Conservation (phyloP, 2,329 filamentous ascomycete genomes). For the Teratosphaeria epicoccoides region DNA sequence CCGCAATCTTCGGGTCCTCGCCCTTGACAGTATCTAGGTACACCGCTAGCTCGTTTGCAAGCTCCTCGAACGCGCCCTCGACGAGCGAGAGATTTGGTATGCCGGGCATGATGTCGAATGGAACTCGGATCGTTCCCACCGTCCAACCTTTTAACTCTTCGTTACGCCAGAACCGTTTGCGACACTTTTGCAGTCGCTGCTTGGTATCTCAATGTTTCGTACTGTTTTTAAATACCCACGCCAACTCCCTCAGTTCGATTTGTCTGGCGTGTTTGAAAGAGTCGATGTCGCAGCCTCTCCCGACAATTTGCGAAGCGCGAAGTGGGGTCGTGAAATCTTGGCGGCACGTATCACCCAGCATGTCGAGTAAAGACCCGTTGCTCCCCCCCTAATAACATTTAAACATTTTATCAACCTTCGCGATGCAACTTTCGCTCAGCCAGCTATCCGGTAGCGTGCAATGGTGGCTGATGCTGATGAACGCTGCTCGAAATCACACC, state of each 20-base stretch:
- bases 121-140: not conserved
- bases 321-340: not conserved
- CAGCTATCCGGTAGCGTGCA: too few relatives aligned
- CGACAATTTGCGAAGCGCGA: not conserved
- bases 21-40: slow-evolving; percentile 75
- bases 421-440: too few relatives aligned
- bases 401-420: not conserved
- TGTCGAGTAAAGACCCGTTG: too few relatives aligned
- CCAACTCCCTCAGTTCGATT: too few relatives aligned
- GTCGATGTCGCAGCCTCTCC: not conserved
- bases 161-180: not conserved
- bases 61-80: slow-evolving; percentile 88
- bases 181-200: not conserved
- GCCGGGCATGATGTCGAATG: slow-evolving; percentile 42
- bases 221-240: too few relatives aligned
- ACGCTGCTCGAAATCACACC: not conserved
- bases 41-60: slow-evolving; percentile 86
- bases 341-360: not conserved
- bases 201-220: not conserved
- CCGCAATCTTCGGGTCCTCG: slow-evolving; percentile 45
- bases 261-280: not conserved
- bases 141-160: not conserved
- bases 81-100: slow-evolving; percentile 57
- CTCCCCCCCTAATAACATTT: not conserved
- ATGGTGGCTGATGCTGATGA: too few relatives aligned